Conservation (phyloP, 495 filamentous ascomycete genomes). For the Penicillium ucsense region DNA sequence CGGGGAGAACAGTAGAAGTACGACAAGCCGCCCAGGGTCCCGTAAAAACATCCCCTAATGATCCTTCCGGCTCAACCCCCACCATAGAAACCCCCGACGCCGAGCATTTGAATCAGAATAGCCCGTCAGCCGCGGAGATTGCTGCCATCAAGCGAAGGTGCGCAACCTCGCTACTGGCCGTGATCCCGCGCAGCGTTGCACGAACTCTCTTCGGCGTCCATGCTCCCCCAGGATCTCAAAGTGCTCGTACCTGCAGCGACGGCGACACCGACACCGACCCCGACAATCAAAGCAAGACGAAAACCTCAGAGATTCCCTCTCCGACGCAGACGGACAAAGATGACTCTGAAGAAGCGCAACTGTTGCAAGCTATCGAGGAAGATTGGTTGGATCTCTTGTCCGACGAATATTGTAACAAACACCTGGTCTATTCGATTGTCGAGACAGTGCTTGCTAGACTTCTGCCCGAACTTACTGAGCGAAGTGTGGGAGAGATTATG, state of each 20-base stretch:
- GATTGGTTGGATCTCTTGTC: conserved; percentile 61
- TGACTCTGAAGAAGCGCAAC: conserved; percentile 26
- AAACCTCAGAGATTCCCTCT: too few species aligned
- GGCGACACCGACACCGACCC: background rate
- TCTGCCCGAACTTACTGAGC: conserved; percentile 75
- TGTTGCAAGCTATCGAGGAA: conserved; percentile 35
- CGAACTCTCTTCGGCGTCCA: conserved; percentile 29
- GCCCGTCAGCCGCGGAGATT: conserved; percentile 29
- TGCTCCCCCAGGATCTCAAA: background rate
- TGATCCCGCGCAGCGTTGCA: conserved; percentile 33
- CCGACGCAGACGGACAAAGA: background rate
- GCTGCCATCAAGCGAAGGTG: conserved; percentile 46
- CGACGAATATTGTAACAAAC: conserved; percentile 82
- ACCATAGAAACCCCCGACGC: too few species aligned
- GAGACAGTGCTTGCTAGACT: conserved; percentile 70
- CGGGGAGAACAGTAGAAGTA: too few species aligned
- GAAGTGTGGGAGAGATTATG: conserved; percentile 61
- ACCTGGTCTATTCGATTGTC: conserved; percentile 67
- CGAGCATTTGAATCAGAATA: conserved; percentile 1
- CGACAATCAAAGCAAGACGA: too few species aligned
- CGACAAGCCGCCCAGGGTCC: too few species aligned
- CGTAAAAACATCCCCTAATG: too few species aligned
- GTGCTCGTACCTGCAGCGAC: conserved; percentile 22
- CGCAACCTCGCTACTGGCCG: conserved; percentile 40
- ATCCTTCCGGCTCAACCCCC: too few species aligned